phyloP scores from a whole-genome alignment of 805 yeast genomes.

The Wickerhamomyces queroliae region DNA sequence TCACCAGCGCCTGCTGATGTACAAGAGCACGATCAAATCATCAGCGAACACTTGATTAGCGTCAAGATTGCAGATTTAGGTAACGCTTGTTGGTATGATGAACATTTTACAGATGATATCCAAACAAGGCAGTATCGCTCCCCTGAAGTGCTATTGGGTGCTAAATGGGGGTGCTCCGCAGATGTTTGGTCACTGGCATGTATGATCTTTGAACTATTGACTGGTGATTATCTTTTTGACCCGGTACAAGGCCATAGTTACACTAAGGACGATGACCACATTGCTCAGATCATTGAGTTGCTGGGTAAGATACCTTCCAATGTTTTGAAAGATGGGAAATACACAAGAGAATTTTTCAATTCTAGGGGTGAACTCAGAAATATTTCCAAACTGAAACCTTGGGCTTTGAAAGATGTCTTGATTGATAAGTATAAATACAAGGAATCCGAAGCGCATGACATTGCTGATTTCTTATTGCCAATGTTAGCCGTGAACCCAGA shows the following conservation, averaged over 20 bases:
- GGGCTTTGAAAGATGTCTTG: slow-evolving; percentile 82
- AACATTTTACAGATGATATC: slow-evolving; percentile 82
- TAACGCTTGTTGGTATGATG: slow-evolving; percentile 77
- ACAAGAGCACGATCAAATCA: neutral
- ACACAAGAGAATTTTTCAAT: slow-evolving; percentile 59
- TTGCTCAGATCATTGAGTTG: slow-evolving; percentile 90
- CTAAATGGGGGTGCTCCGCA: slow-evolving; percentile 90
- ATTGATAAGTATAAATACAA: slow-evolving; percentile 79
- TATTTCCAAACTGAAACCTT: slow-evolving; percentile 77
- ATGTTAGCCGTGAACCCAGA: slow-evolving; percentile 81
- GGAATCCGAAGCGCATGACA: slow-evolving; percentile 60
- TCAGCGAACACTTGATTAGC: slow-evolving; percentile 47
- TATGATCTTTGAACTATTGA: slow-evolving; percentile 79
- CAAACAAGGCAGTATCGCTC: slow-evolving; percentile 92
- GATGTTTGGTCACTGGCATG: slow-evolving; percentile 98
- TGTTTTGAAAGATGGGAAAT: slow-evolving; percentile 52
- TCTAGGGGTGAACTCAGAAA: slow-evolving; percentile 66
- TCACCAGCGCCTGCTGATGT: neutral
- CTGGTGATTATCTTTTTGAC: slow-evolving; percentile 93
- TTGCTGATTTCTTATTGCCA: slow-evolving; percentile 75
- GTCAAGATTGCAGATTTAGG: slow-evolving; percentile 93
- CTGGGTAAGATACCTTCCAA: slow-evolving; percentile 63
- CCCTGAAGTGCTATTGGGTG: slow-evolving; percentile 79
- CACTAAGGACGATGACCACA: slow-evolving; percentile 89
- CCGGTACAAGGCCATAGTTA: slow-evolving; percentile 73